A percentile compares a stretch with the other conserved stretches of the same genome.
Evolutionary conservation across 2,329 filamentous ascomycete genomes (phyloP).

Genomic region (Pseudocercospora musae): DNA sequence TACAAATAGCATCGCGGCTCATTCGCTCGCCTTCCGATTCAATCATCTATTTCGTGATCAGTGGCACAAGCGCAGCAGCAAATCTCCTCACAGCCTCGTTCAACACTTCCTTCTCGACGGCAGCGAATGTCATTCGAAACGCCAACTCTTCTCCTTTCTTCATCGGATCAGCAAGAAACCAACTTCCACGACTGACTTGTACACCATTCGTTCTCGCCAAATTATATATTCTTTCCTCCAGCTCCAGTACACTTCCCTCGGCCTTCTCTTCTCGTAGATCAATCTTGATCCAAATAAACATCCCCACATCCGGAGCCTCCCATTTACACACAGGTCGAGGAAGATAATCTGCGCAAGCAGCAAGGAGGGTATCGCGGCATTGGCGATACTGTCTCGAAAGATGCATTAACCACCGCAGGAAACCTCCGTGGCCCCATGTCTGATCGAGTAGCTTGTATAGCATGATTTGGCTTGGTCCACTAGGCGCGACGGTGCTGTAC

Average conservation of each 20-base stretch:
- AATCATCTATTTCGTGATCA: no score
- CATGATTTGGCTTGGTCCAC: constrained; percentile 34
- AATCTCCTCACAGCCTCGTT: constrained; percentile 13
- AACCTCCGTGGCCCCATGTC: constrained; percentile 34
- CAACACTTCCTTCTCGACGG: constrained; percentile 9
- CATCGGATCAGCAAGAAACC: constrained; percentile 11
- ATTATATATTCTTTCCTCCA: constrained; percentile 25
- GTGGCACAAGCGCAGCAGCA: neutral
- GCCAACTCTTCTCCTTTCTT: neutral
- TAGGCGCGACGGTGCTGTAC: constrained; percentile 21
- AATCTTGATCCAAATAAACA: constrained; percentile 29
- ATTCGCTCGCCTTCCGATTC: no score
- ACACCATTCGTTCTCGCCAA: constrained; percentile 19
- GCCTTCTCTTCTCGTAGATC: neutral
- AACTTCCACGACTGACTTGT: constrained; percentile 25
- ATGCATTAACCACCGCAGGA: constrained; percentile 30
- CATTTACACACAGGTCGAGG: constrained; percentile 23
- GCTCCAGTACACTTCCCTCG: neutral
- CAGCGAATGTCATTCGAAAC: constrained; percentile 12
- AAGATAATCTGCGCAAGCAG: constrained; percentile 30
- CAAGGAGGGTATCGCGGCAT: constrained; percentile 26
- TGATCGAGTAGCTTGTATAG: constrained; percentile 34
- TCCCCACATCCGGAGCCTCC: constrained; percentile 24
- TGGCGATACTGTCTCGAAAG: constrained; percentile 27
- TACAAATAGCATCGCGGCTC: no score